Percentiles rank a stretch among this genome's conserved stretches.
phyloP scores from a whole-genome alignment of 2,329 filamentous ascomycete genomes.

The Colletotrichum sp. region DNA sequence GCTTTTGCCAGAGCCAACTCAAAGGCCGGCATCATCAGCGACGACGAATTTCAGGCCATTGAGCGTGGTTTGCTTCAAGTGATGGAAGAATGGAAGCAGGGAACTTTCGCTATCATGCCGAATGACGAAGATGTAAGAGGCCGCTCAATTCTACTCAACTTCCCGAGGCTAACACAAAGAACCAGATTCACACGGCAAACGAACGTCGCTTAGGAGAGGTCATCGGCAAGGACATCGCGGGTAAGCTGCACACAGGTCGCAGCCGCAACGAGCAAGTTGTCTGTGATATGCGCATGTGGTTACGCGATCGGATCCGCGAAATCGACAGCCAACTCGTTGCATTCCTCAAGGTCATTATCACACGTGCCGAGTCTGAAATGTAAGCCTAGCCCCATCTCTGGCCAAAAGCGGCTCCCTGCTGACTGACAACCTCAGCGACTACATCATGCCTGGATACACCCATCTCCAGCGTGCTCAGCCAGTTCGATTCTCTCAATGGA shows the following conservation, averaged over 20 bases:
- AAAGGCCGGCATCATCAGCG: conserved; percentile 65
- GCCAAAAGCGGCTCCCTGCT: conserved; percentile 21
- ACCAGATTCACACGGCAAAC: conserved; percentile 60
- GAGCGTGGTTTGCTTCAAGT: conserved; percentile 60
- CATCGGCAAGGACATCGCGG: conserved; percentile 72
- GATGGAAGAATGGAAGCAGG: conserved; percentile 31
- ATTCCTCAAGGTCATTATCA: conserved; percentile 27
- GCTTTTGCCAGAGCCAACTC: conserved; percentile 70
- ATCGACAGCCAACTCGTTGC: conserved; percentile 28
- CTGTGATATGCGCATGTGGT: conserved; percentile 75
- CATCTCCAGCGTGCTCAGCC: conserved; percentile 30
- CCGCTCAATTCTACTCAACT: neutral
- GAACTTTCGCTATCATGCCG: conserved; percentile 28
- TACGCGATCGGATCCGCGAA: conserved; percentile 27
- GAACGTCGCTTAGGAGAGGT: conserved; percentile 68
- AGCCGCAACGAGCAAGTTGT: conserved; percentile 78
- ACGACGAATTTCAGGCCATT: conserved; percentile 66
- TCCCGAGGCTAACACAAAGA: conserved; percentile 29
- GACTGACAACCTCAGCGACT: conserved; percentile 27
- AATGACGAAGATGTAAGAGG: conserved; percentile 21
- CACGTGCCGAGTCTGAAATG: conserved; percentile 31
- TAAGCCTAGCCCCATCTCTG: conserved; percentile 26
- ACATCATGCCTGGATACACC: conserved; percentile 33
- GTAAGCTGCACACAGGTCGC: conserved; percentile 74
- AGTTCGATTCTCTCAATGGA: conserved; percentile 27